A percentile compares a stretch with the other conserved stretches of the same genome.
phyloP scores from a whole-genome alignment of 306 rosid genomes.

The Trichosanthes cucumerina region DNA sequence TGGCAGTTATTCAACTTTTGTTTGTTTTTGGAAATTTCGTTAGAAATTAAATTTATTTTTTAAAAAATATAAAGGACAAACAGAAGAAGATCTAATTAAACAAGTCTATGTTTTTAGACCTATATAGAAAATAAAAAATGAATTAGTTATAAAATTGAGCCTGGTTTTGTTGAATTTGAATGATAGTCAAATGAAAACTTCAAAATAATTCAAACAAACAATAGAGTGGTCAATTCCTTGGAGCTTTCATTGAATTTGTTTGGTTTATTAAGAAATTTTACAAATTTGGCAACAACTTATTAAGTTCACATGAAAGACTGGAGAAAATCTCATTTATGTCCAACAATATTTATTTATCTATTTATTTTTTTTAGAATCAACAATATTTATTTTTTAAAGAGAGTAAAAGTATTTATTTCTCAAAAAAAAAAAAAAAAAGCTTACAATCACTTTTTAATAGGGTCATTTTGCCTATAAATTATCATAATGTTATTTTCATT shows the following conservation, averaged over 20 bases:
- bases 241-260: background rate
- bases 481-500: no score
- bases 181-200: background rate
- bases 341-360: background rate
- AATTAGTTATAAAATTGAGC: background rate
- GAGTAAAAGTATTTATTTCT: background rate
- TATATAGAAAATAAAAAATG: background rate
- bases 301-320: background rate
- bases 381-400: background rate
- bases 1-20: no score
- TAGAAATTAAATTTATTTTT: no score
- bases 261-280: background rate
- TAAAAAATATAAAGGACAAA: background rate
- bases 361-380: no score
- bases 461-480: no score
- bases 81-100: background rate
- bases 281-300: background rate
- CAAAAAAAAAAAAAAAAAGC: background rate
- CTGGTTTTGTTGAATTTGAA: background rate
- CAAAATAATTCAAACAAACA: background rate
- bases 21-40: no score
- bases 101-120: background rate
- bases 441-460: no score
- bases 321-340: background rate
- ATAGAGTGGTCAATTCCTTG: background rate